Evolutionary conservation across 768 basidiomycete genomes (phyloP), one percentile per base, ranked within the genome.

Genomic region (Termitomyces sp.): DNA sequence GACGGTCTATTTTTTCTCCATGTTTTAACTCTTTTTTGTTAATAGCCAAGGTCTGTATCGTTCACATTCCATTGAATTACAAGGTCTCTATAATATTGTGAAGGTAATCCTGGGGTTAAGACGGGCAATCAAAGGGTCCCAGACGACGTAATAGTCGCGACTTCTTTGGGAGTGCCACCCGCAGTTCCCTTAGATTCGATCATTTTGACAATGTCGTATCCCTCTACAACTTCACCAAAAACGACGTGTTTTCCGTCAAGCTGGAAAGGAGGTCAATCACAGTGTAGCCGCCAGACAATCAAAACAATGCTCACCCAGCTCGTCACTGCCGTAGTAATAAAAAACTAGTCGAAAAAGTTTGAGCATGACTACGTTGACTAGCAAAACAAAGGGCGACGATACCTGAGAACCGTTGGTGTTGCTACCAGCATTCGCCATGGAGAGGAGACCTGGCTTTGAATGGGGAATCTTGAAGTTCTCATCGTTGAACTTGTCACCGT

Each of bases 361-460:
- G 16, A 52, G 16, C 5, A 33, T 30, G 18, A 55, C 30, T 26
- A 44, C 1, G 9, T 35, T 2, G 11, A n/a, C 9, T 26, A 30
- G 52, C 11, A 32, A 40, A 47, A 13, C 24, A 32, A 46, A 24
- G 28, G 1, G 62, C 74, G 55, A 53, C 74, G 55, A 53, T 36
- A 85, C 82, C 70, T 90, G 90, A 14, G 89, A 92, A 36, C 92
- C 89, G 58, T 90, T 91, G 40, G 89, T 90, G 72, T 88, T 82
- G 1, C 76, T 76, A 51, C 93, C 92, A 36, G 92, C 90, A 64
- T 91, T 97, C 40, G 95, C 95, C 90, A 92, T 91, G 43, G 87
- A 88, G 61, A 92, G 79, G 22, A 90, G 71, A 65, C 81, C 86
- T 9, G 85, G 81, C 65, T 79, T 82, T 63, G 72, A 70, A 70